These are phyloP conservation scores for Pyricularia grisea DNA, from an alignment of 2,329 filamentous ascomycete species.

Conservation along the genomic window DNA sequence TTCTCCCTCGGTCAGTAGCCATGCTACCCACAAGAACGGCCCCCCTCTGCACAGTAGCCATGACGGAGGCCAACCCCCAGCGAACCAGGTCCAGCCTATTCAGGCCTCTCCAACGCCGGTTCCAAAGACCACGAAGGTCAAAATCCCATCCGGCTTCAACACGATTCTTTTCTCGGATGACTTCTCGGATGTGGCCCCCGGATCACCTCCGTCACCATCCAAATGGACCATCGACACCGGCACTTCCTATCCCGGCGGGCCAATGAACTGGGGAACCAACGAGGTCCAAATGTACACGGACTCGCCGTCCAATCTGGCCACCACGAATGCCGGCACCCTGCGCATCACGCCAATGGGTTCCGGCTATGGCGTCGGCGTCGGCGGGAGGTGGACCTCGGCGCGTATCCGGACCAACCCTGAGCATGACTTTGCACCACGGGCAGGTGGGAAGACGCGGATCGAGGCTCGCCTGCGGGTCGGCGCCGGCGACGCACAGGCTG, in stretches of 20 bases:
- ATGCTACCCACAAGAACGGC: neutral
- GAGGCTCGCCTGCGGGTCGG: slow-evolving; percentile 28
- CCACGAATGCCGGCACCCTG: slow-evolving; percentile 25
- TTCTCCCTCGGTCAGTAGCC: neutral
- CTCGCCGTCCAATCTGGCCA: slow-evolving; percentile 41
- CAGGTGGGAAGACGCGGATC: slow-evolving; percentile 24
- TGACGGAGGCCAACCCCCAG: neutral
- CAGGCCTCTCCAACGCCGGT: neutral
- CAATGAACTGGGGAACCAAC: slow-evolving; percentile 48
- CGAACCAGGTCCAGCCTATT: neutral
- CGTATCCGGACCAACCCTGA: slow-evolving; percentile 28
- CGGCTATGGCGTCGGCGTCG: slow-evolving; percentile 11
- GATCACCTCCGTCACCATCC: slow-evolving; percentile 21
- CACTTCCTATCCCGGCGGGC: slow-evolving; percentile 33
- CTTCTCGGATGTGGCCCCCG: slow-evolving; percentile 17
- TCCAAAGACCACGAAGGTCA: slow-evolving; percentile 1
- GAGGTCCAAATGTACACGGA: slow-evolving; percentile 67
- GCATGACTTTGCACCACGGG: slow-evolving; percentile 23
- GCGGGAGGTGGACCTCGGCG: slow-evolving; percentile 30
- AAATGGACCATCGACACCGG: slow-evolving; percentile 35
- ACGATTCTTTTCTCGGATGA: slow-evolving; percentile 14
- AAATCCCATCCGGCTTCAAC: slow-evolving; percentile 8
- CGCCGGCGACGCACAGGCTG: slow-evolving; percentile 19
- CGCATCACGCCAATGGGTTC: slow-evolving; percentile 19
- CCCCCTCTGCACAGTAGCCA: neutral